These are phyloP conservation scores for Sisymbrium irio DNA, from an alignment of 345 rosid genomes.

Conservation along the genomic window DNA sequence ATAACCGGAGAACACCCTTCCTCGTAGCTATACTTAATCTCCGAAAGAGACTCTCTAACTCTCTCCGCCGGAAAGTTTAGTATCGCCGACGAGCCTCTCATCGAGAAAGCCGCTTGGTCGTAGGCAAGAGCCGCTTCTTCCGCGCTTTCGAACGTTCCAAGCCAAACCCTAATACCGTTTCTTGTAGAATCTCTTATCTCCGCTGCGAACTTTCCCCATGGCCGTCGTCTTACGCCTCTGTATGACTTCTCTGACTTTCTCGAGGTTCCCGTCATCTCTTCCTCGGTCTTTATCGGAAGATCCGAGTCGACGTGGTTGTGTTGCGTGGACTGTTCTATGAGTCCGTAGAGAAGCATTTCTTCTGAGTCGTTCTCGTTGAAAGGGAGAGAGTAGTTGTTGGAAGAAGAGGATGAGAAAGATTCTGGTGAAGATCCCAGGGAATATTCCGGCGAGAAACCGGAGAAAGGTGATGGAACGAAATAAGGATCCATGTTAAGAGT, in stretches of 20 bases:
- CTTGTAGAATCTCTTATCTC: slow-evolving; percentile 75
- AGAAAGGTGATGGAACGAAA: slow-evolving; percentile 42
- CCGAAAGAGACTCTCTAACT: slow-evolving; percentile 63
- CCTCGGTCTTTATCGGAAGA: not conserved
- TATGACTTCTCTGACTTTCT: slow-evolving; percentile 50
- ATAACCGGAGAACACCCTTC: slow-evolving; percentile 85
- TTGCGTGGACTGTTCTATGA: slow-evolving; percentile 45
- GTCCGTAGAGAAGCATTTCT: slow-evolving; percentile 79
- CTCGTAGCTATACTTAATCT: slow-evolving; percentile 45
- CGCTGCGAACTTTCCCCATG: slow-evolving; percentile 83
- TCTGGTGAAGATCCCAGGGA: slow-evolving; percentile 55
- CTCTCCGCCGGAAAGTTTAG: slow-evolving; percentile 69
- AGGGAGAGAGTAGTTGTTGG: slow-evolving; percentile 49
- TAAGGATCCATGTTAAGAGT: slow-evolving; percentile 41
- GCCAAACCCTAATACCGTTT: slow-evolving; percentile 62
- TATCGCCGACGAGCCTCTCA: slow-evolving; percentile 59
- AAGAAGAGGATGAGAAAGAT: slow-evolving; percentile 34
- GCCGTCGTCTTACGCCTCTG: slow-evolving; percentile 71
- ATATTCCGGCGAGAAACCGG: slow-evolving; percentile 63
- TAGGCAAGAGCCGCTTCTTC: slow-evolving; percentile 78
- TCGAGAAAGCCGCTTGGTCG: slow-evolving; percentile 69
- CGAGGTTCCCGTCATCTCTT: slow-evolving; percentile 20
- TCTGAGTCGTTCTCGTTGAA: slow-evolving; percentile 92
- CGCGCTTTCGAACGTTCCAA: slow-evolving; percentile 73
- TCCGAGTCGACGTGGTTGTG: not conserved